A percentile compares a stretch with the other conserved stretches of the same genome.
Evolutionary conservation across 768 basidiomycete species (phyloP).

Genomic region (Collybia nuda): DNA sequence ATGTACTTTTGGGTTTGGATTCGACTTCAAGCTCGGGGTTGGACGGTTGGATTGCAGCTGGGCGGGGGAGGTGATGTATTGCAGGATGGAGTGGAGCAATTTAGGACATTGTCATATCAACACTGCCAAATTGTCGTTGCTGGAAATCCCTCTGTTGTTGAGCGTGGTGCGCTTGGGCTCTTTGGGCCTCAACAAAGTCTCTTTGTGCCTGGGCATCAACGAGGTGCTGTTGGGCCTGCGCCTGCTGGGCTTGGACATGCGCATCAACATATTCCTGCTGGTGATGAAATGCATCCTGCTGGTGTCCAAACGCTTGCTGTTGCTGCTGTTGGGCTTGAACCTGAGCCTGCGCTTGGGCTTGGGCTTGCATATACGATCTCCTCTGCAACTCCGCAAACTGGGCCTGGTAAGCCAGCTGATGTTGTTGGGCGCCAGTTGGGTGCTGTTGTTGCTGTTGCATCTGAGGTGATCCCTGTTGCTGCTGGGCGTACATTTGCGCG

Average conservation of each 20-base stretch:
- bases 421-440: conserved; percentile 8
- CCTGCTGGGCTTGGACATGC: neutral
- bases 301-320: conserved; percentile 13
- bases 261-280: neutral
- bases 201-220: conserved; percentile 15
- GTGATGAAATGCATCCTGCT: conserved; percentile 1
- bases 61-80: no score
- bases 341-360: conserved; percentile 21
- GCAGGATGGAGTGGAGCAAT: no score
- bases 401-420: conserved; percentile 18
- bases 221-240: neutral
- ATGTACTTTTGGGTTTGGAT: no score
- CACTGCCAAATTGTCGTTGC: conserved; percentile 6
- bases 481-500: conserved; percentile 21
- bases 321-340: conserved; percentile 23
- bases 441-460: conserved; percentile 8
- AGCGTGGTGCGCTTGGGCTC: neutral
- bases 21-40: no score
- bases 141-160: conserved; percentile 10
- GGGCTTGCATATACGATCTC: conserved; percentile 31
- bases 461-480: conserved; percentile 12
- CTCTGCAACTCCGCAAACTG: conserved; percentile 22
- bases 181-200: conserved; percentile 20
- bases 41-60: no score
- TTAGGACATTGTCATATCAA: conserved; percentile 6